A percentile compares a stretch with the other conserved stretches of the same genome.
Conservation (phyloP, 2,329 filamentous ascomycete genomes). For the Botrytis porri region DNA sequence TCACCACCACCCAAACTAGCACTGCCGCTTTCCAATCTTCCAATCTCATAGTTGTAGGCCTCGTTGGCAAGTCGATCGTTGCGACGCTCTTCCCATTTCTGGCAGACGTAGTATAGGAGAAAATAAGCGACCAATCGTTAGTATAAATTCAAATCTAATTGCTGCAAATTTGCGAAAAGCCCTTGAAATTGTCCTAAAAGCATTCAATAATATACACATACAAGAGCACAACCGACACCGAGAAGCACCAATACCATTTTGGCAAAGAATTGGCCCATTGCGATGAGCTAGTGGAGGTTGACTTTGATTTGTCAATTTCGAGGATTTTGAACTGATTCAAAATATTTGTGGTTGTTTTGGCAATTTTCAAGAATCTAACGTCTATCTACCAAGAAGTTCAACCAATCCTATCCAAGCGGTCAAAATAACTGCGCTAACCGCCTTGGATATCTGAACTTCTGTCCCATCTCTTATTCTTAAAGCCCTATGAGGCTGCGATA, state of each 20-base stretch:
- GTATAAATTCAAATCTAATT: not conserved
- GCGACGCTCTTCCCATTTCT: not conserved
- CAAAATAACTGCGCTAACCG: not conserved
- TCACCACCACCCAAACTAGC: not conserved
- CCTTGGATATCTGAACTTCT: not conserved
- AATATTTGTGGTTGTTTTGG: not conserved
- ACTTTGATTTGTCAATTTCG: not conserved
- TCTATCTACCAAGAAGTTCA: not conserved
- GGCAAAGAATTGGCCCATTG: not conserved
- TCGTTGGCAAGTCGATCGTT: fast-evolving
- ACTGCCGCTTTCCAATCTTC: not conserved
- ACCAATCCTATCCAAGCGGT: not conserved
- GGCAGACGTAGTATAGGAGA: not conserved
- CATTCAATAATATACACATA: not conserved
- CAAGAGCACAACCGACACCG: not conserved
- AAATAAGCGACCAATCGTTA: not conserved
- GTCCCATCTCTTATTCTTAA: not conserved
- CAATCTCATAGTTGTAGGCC: not conserved
- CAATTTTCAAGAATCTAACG: not conserved
- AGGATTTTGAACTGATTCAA: not conserved
- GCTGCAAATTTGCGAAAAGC: not conserved
- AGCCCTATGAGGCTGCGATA: not conserved
- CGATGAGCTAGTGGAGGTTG: not conserved
- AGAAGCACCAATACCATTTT: not conserved
- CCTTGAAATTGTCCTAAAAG: not conserved